Percentiles rank a stretch among this genome's conserved stretches.
These are phyloP conservation scores for Fusarium torulosum DNA, from an alignment of 2,329 filamentous ascomycete species.

Conservation along the genomic window DNA sequence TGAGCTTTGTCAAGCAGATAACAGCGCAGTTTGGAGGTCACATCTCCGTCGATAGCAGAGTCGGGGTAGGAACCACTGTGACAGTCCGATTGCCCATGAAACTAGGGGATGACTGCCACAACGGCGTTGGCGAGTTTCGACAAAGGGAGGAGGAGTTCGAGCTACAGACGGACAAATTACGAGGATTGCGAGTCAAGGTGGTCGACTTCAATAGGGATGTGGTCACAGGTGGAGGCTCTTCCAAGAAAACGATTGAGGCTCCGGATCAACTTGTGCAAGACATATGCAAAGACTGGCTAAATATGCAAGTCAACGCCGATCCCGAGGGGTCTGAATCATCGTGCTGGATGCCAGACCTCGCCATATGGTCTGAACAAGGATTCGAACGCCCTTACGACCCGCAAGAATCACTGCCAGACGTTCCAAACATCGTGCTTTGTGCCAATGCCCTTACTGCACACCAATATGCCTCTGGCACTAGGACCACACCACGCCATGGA, in stretches of 20 bases:
- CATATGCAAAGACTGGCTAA: constrained; percentile 26
- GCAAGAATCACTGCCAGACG: background rate
- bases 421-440: constrained; percentile 52
- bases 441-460: constrained; percentile 51
- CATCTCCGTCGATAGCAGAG: constrained; percentile 66
- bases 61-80: constrained; percentile 55
- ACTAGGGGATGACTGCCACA: background rate
- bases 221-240: background rate
- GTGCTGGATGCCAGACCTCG: constrained; percentile 45
- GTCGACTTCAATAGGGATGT: constrained; percentile 8
- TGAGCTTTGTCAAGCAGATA: constrained; percentile 73
- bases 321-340: constrained; percentile 3
- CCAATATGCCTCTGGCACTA: constrained; percentile 39
- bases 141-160: constrained; percentile 48
- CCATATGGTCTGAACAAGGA: constrained; percentile 42
- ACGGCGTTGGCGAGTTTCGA: background rate
- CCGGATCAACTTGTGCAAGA: constrained; percentile 21
- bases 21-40: constrained; percentile 69
- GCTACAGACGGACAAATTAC: constrained; percentile 47
- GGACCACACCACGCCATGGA: constrained; percentile 31
- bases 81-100: constrained; percentile 51
- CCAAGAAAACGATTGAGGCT: background rate
- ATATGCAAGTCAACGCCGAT: constrained; percentile 38
- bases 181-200: constrained; percentile 48
- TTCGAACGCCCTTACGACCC: constrained; percentile 2